Evolutionary conservation across 805 yeast species (phyloP).

Genomic region (Starmerella ratchasimensis): DNA sequence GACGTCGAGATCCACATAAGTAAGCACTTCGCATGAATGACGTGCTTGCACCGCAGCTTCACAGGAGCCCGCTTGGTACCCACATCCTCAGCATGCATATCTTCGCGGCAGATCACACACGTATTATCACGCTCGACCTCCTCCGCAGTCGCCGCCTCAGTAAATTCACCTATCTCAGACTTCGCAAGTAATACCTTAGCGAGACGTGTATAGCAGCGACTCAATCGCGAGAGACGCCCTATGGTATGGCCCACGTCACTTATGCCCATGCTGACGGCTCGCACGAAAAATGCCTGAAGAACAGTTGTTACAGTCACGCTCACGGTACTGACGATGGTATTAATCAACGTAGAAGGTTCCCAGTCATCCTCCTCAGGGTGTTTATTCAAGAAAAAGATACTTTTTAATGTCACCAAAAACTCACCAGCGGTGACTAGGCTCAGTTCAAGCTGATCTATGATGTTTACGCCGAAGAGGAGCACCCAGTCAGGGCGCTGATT

Average conservation of each 20-base stretch:
- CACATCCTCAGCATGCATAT: slow-evolving; percentile 41
- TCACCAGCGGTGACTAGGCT: slow-evolving; percentile 43
- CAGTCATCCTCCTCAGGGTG: slow-evolving; percentile 50
- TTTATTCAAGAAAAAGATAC: slow-evolving; percentile 34
- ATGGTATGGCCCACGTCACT: slow-evolving; percentile 33
- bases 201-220: slow-evolving; percentile 22
- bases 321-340: slow-evolving; percentile 41
- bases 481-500: slow-evolving; percentile 6
- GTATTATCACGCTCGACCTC: slow-evolving; percentile 49
- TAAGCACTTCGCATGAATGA: slow-evolving; percentile 77
- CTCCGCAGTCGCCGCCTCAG: slow-evolving; percentile 47
- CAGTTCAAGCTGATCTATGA: slow-evolving; percentile 53
- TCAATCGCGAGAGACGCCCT: slow-evolving; percentile 24
- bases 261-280: slow-evolving; percentile 31
- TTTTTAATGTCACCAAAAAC: slow-evolving; percentile 41
- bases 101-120: slow-evolving; percentile 88
- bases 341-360: slow-evolving; percentile 52
- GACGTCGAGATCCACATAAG: slow-evolving; percentile 89
- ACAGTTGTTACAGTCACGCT: slow-evolving; percentile 37
- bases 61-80: slow-evolving; percentile 47
- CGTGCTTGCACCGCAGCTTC: slow-evolving; percentile 70
- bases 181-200: slow-evolving; percentile 29
- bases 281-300: slow-evolving; percentile 31
- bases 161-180: slow-evolving; percentile 47
- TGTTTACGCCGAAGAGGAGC: slow-evolving; percentile 4